phyloP scores from a whole-genome alignment of 1,139 yeast species.

The Debaryomycetaceae sp. region DNA sequence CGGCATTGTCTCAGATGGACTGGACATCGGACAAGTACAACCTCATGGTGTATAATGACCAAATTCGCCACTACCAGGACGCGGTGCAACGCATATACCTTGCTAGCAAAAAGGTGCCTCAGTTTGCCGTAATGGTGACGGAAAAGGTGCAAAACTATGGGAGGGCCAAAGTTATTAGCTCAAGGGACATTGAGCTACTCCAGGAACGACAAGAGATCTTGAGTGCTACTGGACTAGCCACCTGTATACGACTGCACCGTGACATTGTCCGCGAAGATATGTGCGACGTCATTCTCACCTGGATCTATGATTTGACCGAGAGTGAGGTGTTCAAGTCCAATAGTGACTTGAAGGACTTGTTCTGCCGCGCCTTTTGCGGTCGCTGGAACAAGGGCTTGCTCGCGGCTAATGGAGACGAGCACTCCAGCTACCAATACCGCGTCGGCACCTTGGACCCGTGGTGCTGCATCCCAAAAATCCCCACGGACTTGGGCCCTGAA shows the following conservation, averaged over 20 bases:
- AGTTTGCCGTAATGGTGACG: slow-evolving; percentile 73
- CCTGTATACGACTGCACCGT: slow-evolving; percentile 62
- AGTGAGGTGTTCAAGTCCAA: slow-evolving; percentile 53
- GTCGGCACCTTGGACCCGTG: slow-evolving; percentile 30
- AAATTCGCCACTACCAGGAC: slow-evolving; percentile 68
- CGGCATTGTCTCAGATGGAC: slow-evolving; percentile 26
- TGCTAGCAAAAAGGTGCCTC: slow-evolving; percentile 62
- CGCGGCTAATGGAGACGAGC: slow-evolving; percentile 1
- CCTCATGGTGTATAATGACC: slow-evolving; percentile 72
- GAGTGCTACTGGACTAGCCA: slow-evolving; percentile 58
- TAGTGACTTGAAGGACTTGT: slow-evolving; percentile 42
- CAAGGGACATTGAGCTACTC: slow-evolving; percentile 47
- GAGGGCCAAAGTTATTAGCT: slow-evolving; percentile 61
- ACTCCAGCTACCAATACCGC: slow-evolving; percentile 17
- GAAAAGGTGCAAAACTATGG: slow-evolving; percentile 61
- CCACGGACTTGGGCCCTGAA: slow-evolving; percentile 13
- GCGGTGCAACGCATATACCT: slow-evolving; percentile 62
- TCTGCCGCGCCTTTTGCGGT: slow-evolving; percentile 50
- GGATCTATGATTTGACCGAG: slow-evolving; percentile 60
- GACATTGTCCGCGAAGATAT: slow-evolving; percentile 79
- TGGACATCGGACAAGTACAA: slow-evolving; percentile 48
- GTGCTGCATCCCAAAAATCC: slow-evolving; percentile 34
- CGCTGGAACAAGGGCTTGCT: slow-evolving; percentile 54
- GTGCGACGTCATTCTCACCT: slow-evolving; percentile 65
- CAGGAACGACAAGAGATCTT: slow-evolving; percentile 51